phyloP scores from a whole-genome alignment of 768 basidiomycete genomes.

The Plicaturopsis crispa region DNA sequence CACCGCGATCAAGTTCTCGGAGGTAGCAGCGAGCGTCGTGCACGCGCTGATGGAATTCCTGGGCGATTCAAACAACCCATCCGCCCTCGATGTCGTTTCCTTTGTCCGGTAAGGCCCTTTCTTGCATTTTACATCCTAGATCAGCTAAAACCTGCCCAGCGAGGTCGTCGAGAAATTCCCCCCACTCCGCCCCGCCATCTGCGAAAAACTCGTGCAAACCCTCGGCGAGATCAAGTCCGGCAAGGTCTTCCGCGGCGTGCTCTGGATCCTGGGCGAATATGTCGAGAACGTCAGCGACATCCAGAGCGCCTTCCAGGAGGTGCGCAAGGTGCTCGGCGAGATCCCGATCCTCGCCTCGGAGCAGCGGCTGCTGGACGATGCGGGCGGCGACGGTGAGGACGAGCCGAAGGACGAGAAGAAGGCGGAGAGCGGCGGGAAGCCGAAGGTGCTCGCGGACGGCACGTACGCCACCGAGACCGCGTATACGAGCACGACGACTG shows the following conservation, averaged over 20 bases:
- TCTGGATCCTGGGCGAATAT: conserved; percentile 99
- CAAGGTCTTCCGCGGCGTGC: conserved; percentile 91
- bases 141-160: conserved; percentile 23
- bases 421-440: conserved; percentile 43
- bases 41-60: conserved; percentile 93
- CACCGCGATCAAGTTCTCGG: conserved; percentile 93
- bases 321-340: conserved; percentile 86
- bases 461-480: conserved; percentile 98
- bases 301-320: conserved; percentile 62
- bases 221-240: conserved; percentile 89
- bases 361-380: conserved; percentile 74
- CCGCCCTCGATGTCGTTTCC: conserved; percentile 90
- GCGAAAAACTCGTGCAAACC: conserved; percentile 75
- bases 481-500: conserved; percentile 56
- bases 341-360: conserved; percentile 95
- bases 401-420: conserved; percentile 40
- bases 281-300: conserved; percentile 64
- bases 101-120: conserved; percentile 55
- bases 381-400: conserved; percentile 45
- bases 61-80: conserved; percentile 90
- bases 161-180: conserved; percentile 99
- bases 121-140: conserved; percentile 12
- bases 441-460: conserved; percentile 86
- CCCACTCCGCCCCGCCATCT: conserved; percentile 69
- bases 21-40: conserved; percentile 92